Percentiles rank a stretch among this genome's conserved stretches.
phyloP scores from a whole-genome alignment of 2,329 filamentous ascomycete species.

The Biscogniauxia sp. region DNA sequence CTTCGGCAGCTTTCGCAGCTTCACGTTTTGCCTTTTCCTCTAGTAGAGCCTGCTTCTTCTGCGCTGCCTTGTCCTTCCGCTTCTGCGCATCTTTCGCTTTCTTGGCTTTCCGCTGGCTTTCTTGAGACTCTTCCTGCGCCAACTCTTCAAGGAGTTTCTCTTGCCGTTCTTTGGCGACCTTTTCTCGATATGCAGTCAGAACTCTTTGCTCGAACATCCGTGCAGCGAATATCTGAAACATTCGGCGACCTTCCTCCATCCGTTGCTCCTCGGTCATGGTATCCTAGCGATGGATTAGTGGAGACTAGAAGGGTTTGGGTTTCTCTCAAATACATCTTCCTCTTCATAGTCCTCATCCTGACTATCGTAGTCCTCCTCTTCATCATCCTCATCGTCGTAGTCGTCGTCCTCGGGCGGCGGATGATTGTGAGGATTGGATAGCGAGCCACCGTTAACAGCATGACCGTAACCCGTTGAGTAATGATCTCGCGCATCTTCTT shows the following conservation, averaged over 20 bases:
- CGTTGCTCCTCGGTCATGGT: conserved; percentile 97
- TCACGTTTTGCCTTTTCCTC: conserved; percentile 88
- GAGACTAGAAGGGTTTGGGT: conserved; percentile 6
- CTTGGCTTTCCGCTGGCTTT: conserved; percentile 81
- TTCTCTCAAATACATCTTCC: conserved; percentile 60
- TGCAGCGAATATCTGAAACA: conserved; percentile 99
- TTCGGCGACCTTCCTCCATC: conserved; percentile 96
- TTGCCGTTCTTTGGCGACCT: conserved; percentile 90
- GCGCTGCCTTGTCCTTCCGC: conserved; percentile 88
- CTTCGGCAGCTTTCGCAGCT: conserved; percentile 84
- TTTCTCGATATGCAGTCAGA: conserved; percentile 94
- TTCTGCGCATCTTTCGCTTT: conserved; percentile 93
- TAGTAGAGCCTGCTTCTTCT: conserved; percentile 84
- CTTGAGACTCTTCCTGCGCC: conserved; percentile 75
- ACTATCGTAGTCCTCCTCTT: conserved; percentile 61
- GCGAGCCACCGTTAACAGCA: conserved; percentile 57
- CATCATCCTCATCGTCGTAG: conserved; percentile 62
- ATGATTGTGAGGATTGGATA: conserved; percentile 63
- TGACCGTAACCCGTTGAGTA: conserved; percentile 59
- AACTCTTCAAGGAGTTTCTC: conserved; percentile 87
- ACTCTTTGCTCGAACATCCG: conserved; percentile 99
- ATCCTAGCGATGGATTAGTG: conserved; percentile 62
- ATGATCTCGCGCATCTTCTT: conserved; percentile 78
- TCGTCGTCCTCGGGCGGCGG: conserved; percentile 75
- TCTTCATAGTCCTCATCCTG: conserved; percentile 71